Conservation (phyloP, 2,329 filamentous ascomycete species). For the Volutella citrinella region DNA sequence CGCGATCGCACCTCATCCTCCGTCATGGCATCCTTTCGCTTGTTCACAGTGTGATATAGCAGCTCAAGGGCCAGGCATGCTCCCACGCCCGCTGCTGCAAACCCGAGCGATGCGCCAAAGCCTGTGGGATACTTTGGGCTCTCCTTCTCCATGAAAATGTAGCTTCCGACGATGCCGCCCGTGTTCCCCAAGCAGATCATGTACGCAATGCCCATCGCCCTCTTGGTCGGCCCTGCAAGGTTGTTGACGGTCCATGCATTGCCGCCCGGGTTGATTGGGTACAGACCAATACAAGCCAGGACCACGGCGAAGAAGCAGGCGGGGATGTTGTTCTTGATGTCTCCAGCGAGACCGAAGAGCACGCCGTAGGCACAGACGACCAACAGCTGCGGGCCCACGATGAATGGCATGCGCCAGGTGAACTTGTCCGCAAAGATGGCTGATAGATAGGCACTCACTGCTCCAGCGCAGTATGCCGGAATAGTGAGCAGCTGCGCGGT, state of each 20-base stretch:
- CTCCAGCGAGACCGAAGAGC: slow-evolving; percentile 16
- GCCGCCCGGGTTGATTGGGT: slow-evolving; percentile 30
- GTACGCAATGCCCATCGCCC: slow-evolving; percentile 33
- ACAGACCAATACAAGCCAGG: slow-evolving; percentile 31
- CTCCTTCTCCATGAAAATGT: slow-evolving; percentile 21
- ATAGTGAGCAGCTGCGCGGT: slow-evolving; percentile 30
- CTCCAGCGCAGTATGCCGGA: slow-evolving; percentile 30
- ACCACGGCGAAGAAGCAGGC: slow-evolving; percentile 19
- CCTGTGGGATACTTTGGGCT: slow-evolving; percentile 25
- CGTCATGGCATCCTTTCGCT: slow-evolving; percentile 19
- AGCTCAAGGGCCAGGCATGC: slow-evolving; percentile 18
- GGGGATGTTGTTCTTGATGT: slow-evolving; percentile 15
- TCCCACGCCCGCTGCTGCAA: slow-evolving; percentile 13
- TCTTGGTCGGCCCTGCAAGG: slow-evolving; percentile 29
- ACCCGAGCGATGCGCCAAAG: slow-evolving; percentile 21
- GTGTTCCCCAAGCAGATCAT: slow-evolving; percentile 25
- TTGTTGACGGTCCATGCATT: slow-evolving; percentile 38
- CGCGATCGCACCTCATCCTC: slow-evolving; percentile 23
- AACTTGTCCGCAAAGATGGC: slow-evolving; percentile 28
- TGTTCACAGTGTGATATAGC: slow-evolving; percentile 19
- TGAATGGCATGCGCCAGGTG: slow-evolving; percentile 33
- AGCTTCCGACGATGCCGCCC: slow-evolving; percentile 23
- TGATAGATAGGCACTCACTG: slow-evolving; percentile 20
- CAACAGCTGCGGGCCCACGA: slow-evolving; percentile 26
- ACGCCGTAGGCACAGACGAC: slow-evolving; percentile 27